Base-by-base conservation (phyloP, 257 asterid species). In the Solanum chmielewskii region DNA sequence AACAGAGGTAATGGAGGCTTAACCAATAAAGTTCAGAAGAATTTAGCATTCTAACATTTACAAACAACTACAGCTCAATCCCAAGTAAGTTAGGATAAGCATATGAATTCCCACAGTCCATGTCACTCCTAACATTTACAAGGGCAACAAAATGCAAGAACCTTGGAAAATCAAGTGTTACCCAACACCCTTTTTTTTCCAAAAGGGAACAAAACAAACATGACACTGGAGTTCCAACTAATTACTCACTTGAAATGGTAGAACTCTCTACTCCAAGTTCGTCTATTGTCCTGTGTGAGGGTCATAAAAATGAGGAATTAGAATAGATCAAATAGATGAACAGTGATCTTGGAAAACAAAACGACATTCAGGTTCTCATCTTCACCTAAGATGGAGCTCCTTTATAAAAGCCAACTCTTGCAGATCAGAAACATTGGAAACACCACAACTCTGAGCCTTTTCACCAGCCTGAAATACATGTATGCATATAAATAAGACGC, bases 391-490 rank as follows among this genome's bases (percentile, higher is more conserved):
- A 91, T 96, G 98, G 90, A 96, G 89, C 80, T 92, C 94, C 89
- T 93, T 93, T 83, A 96, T 86, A 81, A 92, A 92, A 69, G 88
- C 59, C 89, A 96, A 87, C 76, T 96, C 99, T 90, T 93, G 90
- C 75, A 96, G 91, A 73, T 90, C 94, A 86, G 93, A 91, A 44
- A 95, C 98, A 82, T 95, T 93, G 70, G 95, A 88, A 87, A 92
- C 96, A 86, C 98, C 98, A 88, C 99, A 96, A 42, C 87, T 91
- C 60, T 92, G 95, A 52, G 99, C 97, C 89, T 93, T 96, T 88
- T 96, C 99, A 87, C 99, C 99, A 75, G 98, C 98, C 98, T 95
- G 87, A 70, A 62, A 59, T 52, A 71, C 42, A 81, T 49, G 37
- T 49, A 82, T 25, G 69, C 11, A 73, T 20, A 84, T 20, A 13